Evolutionary conservation across 2,329 filamentous ascomycete species (phyloP).

Genomic region (Beauveria varroae): DNA sequence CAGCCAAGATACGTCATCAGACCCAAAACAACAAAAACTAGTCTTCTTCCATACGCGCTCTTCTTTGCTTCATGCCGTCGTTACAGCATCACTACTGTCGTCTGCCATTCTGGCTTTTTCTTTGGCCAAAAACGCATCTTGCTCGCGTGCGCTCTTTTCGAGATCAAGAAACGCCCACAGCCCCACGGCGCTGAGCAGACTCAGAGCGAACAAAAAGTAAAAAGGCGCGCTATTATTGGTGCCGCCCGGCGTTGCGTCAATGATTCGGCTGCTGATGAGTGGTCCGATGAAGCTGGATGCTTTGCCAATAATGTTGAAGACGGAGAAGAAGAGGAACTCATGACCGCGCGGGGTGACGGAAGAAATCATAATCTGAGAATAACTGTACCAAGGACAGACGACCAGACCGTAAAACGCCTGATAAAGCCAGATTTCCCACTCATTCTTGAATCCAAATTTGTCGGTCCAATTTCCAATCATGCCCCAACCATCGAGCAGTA

Average conservation of each 20-base stretch:
- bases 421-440: slow-evolving; percentile 39
- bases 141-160: slow-evolving; percentile 52
- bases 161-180: slow-evolving; percentile 51
- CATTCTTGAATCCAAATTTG: slow-evolving; percentile 36
- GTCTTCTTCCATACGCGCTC: neutral
- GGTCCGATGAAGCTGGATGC: slow-evolving; percentile 62
- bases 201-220: slow-evolving; percentile 57
- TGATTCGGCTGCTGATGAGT: slow-evolving; percentile 61
- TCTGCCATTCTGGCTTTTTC: slow-evolving; percentile 20
- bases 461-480: slow-evolving; percentile 40
- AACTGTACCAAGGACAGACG: slow-evolving; percentile 64
- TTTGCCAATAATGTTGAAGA: slow-evolving; percentile 64
- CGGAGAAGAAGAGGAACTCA: slow-evolving; percentile 62
- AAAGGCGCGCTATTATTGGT: slow-evolving; percentile 56
- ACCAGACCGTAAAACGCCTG: slow-evolving; percentile 55
- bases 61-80: slow-evolving; percentile 1
- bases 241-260: slow-evolving; percentile 47
- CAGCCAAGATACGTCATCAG: neutral
- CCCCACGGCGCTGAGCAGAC: slow-evolving; percentile 44
- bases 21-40: neutral
- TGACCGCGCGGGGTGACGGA: slow-evolving; percentile 61
- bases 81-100: neutral
- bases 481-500: slow-evolving; percentile 47
- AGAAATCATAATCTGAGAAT: slow-evolving; percentile 63
- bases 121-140: slow-evolving; percentile 44